Percentiles rank a stretch among this genome's conserved stretches.
Evolutionary conservation across 805 yeast genomes (phyloP).

Genomic region (Cyberlindnera lachancei): DNA sequence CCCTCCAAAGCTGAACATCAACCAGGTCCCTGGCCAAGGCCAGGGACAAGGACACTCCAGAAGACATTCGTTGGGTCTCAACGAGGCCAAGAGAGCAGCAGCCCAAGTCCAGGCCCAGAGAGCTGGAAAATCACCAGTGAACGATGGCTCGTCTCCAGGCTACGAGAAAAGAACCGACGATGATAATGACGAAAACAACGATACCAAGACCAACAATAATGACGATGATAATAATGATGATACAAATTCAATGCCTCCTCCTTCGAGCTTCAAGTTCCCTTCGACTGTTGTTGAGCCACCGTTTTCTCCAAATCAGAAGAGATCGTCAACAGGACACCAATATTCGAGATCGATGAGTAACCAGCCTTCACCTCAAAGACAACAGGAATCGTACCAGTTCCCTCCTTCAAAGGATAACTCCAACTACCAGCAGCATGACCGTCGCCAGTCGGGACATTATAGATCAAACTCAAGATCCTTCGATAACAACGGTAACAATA

Average conservation of each 20-base stretch:
- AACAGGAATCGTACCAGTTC: conserved; percentile 49
- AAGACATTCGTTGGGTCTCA: conserved; percentile 86
- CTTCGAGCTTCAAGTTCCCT: conserved; percentile 51
- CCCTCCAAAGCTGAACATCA: conserved; percentile 17
- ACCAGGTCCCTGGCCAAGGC: conserved; percentile 1
- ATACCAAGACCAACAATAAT: too few relatives aligned
- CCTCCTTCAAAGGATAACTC: conserved; percentile 36
- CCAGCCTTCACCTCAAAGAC: conserved; percentile 31
- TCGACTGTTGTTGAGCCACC: conserved; percentile 32
- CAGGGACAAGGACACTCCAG: conserved; percentile 62
- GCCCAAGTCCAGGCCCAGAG: conserved; percentile 81
- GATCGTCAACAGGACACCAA: conserved; percentile 11
- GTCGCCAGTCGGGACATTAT: conserved; percentile 34
- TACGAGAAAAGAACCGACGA: too few relatives aligned
- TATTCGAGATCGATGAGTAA: conserved; percentile 20
- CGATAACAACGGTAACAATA: conserved; percentile 4
- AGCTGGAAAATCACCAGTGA: conserved; percentile 21
- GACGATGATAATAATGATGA: conserved; percentile 7
- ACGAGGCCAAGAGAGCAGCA: conserved; percentile 95
- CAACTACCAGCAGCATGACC: conserved; percentile 23
- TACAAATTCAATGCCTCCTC: conserved; percentile 17
- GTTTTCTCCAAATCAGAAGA: conserved; percentile 6
- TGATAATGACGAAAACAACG: too few relatives aligned
- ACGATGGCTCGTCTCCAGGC: too few relatives aligned
- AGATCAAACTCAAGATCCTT: conserved; percentile 29